Percentiles rank a stretch among this genome's conserved stretches.
Conservation (phyloP, 805 yeast genomes). For the Zygotorulaspora danielsina region DNA sequence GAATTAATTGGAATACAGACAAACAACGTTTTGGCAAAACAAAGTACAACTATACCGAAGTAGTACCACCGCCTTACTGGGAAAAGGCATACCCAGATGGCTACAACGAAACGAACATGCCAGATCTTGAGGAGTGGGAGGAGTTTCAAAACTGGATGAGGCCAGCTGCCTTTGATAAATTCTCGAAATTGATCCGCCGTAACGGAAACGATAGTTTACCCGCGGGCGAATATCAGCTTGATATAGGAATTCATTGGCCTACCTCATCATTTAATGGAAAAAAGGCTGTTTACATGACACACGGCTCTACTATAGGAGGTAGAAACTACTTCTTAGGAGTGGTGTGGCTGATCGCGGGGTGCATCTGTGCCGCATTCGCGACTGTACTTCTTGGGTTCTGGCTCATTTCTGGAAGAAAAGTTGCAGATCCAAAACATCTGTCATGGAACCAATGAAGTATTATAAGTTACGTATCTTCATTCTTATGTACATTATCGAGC, state of each 20-base stretch:
- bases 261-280: slow-evolving; percentile 63
- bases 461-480: background rate
- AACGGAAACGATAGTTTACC: slow-evolving; percentile 53
- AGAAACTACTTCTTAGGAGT: slow-evolving; percentile 69
- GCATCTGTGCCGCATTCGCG: slow-evolving; percentile 57
- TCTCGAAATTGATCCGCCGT: slow-evolving; percentile 61
- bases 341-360: slow-evolving; percentile 72
- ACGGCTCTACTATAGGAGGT: slow-evolving; percentile 72
- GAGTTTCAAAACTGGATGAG: slow-evolving; percentile 97
- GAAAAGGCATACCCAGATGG: slow-evolving; percentile 73
- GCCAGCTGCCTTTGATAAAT: slow-evolving; percentile 67
- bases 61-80: slow-evolving; percentile 97
- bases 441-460: slow-evolving; percentile 53
- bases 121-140: slow-evolving; percentile 72
- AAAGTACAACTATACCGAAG: slow-evolving; percentile 56
- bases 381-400: slow-evolving; percentile 50
- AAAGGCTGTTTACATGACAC: slow-evolving; percentile 62
- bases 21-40: slow-evolving; percentile 68
- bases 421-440: slow-evolving; percentile 65
- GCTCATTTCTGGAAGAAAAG: slow-evolving; percentile 60
- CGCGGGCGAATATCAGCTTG: slow-evolving; percentile 59
- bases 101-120: slow-evolving; percentile 76
- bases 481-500: background rate
- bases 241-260: slow-evolving; percentile 75
- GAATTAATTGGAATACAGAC: slow-evolving; percentile 86